A percentile compares a stretch with the other conserved stretches of the same genome.
These are phyloP conservation scores for Cyclocybe cylindracea DNA, from an alignment of 768 basidiomycete genomes.

Conservation along the genomic window DNA sequence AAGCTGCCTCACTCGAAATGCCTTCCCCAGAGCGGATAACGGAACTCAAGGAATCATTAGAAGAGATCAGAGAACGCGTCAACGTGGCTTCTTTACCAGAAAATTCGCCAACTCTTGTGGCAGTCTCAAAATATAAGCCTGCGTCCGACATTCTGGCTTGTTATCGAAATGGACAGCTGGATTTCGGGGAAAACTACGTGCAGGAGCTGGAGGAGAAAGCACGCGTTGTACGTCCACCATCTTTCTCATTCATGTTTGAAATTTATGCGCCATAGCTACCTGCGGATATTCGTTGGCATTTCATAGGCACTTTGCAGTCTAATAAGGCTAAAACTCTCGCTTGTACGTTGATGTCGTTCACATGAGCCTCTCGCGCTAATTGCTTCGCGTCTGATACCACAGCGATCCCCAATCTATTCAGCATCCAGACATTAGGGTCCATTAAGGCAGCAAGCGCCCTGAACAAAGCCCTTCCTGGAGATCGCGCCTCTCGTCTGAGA, in stretches of 20 bases:
- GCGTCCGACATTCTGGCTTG: slow-evolving; percentile 83
- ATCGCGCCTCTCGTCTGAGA: slow-evolving; percentile 65
- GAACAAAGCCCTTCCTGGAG: slow-evolving; percentile 64
- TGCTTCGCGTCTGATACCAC: background rate
- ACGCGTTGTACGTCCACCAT: slow-evolving; percentile 46
- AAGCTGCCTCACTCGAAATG: slow-evolving; percentile 6
- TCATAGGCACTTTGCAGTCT: slow-evolving; percentile 90
- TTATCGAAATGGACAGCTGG: slow-evolving; percentile 77
- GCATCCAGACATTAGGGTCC: slow-evolving; percentile 86
- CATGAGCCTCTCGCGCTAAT: background rate
- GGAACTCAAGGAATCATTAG: slow-evolving; percentile 56
- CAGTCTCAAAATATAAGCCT: slow-evolving; percentile 94
- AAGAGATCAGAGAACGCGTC: slow-evolving; percentile 53
- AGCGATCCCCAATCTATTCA: slow-evolving; percentile 89
- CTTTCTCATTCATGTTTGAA: background rate
- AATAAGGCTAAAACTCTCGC: slow-evolving; percentile 93
- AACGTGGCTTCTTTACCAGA: slow-evolving; percentile 28
- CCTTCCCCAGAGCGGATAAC: slow-evolving; percentile 42
- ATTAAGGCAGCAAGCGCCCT: slow-evolving; percentile 78
- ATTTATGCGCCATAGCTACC: slow-evolving; percentile 64
- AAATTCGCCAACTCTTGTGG: slow-evolving; percentile 57
- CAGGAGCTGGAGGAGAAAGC: slow-evolving; percentile 92
- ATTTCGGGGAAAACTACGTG: slow-evolving; percentile 98
- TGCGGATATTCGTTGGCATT: slow-evolving; percentile 90
- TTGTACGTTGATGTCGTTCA: slow-evolving; percentile 42